Evolutionary conservation across 78 protist genomes (phyloP).

Genomic region (Cavenderia fasciculata): DNA sequence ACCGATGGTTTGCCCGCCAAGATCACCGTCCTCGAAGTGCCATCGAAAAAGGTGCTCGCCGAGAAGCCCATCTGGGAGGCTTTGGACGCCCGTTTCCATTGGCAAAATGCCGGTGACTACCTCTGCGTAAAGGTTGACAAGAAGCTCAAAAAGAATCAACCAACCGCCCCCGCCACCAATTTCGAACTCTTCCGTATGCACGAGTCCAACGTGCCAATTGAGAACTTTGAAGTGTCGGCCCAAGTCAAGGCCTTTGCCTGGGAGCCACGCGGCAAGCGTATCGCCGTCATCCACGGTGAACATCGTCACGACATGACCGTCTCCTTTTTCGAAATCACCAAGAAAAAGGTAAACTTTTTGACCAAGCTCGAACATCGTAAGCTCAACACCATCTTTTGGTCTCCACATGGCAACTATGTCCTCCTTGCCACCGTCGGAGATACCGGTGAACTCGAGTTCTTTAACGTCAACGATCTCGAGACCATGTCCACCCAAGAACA

Average conservation of each 20-base stretch:
- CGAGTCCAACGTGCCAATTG: conserved; percentile 86
- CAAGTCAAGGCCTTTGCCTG: conserved; percentile 76
- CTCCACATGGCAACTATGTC: conserved; percentile 71
- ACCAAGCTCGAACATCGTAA: conserved; percentile 56
- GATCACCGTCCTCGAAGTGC: conserved; percentile 79
- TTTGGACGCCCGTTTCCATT: conserved; percentile 71
- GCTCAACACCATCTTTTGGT: conserved; percentile 49
- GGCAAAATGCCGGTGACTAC: conserved; percentile 92
- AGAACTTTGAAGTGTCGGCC: conserved; percentile 54
- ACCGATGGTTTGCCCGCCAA: conserved; percentile 77
- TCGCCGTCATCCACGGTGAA: conserved; percentile 75
- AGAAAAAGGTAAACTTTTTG: conserved; percentile 37
- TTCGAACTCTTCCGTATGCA: conserved; percentile 93
- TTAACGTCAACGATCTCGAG: conserved; percentile 77
- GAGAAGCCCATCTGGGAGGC: conserved; percentile 89
- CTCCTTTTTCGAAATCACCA: conserved; percentile 52
- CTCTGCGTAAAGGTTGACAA: conserved; percentile 87
- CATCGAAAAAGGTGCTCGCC: conserved; percentile 44
- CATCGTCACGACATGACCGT: conserved; percentile 19
- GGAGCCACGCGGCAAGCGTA: conserved; percentile 85
- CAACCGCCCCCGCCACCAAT: conserved; percentile 8
- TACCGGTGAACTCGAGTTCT: conserved; percentile 86
- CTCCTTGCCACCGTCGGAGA: conserved; percentile 52
- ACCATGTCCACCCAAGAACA: conserved; percentile 87
- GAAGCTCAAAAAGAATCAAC: conserved; percentile 65